These are phyloP conservation scores for Verticillium albo-atrum DNA, from an alignment of 2,329 filamentous ascomycete species.

Conservation along the genomic window DNA sequence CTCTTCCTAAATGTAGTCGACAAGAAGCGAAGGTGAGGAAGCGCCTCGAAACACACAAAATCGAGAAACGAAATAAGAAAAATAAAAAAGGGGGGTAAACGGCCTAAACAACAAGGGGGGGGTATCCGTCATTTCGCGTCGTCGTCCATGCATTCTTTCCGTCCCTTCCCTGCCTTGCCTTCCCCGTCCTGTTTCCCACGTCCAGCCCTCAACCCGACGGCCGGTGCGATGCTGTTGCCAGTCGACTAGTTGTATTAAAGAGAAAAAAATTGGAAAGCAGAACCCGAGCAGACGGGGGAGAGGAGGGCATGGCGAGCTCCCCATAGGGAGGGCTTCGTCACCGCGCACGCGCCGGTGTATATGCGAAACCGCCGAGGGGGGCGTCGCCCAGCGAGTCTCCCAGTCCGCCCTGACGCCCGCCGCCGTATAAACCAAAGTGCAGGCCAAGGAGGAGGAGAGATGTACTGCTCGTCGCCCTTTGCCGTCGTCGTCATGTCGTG, in stretches of 20 bases:
- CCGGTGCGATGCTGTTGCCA: slow-evolving; percentile 31
- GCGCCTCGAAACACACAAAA: not conserved
- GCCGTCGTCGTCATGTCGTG: slow-evolving; percentile 30
- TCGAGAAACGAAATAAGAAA: slow-evolving; percentile 5
- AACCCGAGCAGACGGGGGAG: slow-evolving; percentile 3
- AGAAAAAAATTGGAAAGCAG: slow-evolving; percentile 12
- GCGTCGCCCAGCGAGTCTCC: not conserved
- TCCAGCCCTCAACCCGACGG: slow-evolving; percentile 20
- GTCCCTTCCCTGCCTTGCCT: slow-evolving; percentile 13
- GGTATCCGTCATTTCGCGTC: slow-evolving; percentile 41
- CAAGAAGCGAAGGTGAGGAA: slow-evolving; percentile 5
- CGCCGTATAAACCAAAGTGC: slow-evolving; percentile 6
- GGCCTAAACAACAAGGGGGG: slow-evolving; percentile 18
- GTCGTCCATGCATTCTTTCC: slow-evolving; percentile 40
- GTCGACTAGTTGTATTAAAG: slow-evolving; percentile 29
- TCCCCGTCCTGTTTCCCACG: slow-evolving; percentile 8
- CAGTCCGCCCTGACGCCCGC: slow-evolving; percentile 6
- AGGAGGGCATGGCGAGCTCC: slow-evolving; percentile 1
- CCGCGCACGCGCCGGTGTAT: not conserved
- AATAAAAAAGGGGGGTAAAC: slow-evolving; percentile 12
- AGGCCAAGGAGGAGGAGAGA: slow-evolving; percentile 5
- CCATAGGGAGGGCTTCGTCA: not conserved
- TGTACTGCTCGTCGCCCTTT: slow-evolving; percentile 3
- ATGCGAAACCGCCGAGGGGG: not conserved
- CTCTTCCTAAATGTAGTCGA: slow-evolving; percentile 4